Evolutionary conservation across 1,139 yeast genomes (phyloP).

Genomic region (Candida albicans): DNA sequence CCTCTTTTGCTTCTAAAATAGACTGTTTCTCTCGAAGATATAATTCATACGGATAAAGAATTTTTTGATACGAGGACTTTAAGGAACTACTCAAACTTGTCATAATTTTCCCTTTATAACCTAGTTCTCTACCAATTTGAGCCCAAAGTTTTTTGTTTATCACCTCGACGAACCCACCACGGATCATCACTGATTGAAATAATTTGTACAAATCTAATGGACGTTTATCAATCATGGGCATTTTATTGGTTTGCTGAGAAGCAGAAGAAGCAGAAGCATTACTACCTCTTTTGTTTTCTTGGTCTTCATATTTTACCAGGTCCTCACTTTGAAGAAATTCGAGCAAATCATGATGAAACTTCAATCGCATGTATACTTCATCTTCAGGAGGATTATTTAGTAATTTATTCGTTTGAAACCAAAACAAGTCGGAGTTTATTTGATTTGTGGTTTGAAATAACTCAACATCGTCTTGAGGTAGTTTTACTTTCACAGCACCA

Average conservation of each 20-base stretch:
- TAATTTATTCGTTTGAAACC: slow-evolving; percentile 17
- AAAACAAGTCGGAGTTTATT: slow-evolving; percentile 16
- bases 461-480: slow-evolving; percentile 43
- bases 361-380: slow-evolving; percentile 30
- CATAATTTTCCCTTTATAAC: slow-evolving; percentile 58
- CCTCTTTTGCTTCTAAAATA: no score
- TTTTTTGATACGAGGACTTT: slow-evolving; percentile 52
- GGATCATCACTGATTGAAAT: slow-evolving; percentile 48
- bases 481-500: slow-evolving; percentile 77
- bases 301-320: slow-evolving; percentile 9
- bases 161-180: slow-evolving; percentile 62
- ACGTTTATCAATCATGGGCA: slow-evolving; percentile 59
- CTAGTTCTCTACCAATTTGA: slow-evolving; percentile 71
- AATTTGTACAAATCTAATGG: slow-evolving; percentile 55
- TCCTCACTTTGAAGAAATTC: slow-evolving; percentile 16
- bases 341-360: slow-evolving; percentile 31
- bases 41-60: slow-evolving; percentile 36
- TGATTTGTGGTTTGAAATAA: slow-evolving; percentile 19
- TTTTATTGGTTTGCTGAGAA: slow-evolving; percentile 14
- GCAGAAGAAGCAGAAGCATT: not conserved
- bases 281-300: slow-evolving; percentile 1
- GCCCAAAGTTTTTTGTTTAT: slow-evolving; percentile 60
- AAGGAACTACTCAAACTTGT: slow-evolving; percentile 71
- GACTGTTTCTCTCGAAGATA: slow-evolving; percentile 13
- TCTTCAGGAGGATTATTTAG: slow-evolving; percentile 29